Evolutionary conservation across 768 basidiomycete genomes (phyloP).

Genomic region (Atractiella rhizophila): DNA sequence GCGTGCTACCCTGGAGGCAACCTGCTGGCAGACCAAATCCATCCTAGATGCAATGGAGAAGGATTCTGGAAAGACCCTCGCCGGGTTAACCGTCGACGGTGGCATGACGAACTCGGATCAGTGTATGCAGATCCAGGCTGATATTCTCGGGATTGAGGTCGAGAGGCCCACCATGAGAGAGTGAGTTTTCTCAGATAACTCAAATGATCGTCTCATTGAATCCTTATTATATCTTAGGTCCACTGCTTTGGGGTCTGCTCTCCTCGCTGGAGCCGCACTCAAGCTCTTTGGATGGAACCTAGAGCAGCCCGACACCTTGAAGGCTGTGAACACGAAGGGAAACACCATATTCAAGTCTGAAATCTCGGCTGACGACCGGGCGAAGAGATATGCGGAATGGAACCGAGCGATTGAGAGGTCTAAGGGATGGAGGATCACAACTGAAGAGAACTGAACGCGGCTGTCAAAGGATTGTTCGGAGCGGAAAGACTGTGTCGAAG

Average conservation of each 20-base stretch:
- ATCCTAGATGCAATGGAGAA: slow-evolving; percentile 86
- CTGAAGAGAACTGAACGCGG: neutral
- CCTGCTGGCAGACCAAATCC: slow-evolving; percentile 81
- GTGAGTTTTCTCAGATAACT: slow-evolving; percentile 26
- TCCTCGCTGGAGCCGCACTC: slow-evolving; percentile 74
- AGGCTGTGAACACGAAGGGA: slow-evolving; percentile 64
- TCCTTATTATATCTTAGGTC: slow-evolving; percentile 29
- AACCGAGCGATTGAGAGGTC: slow-evolving; percentile 65
- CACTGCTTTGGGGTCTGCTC: slow-evolving; percentile 80
- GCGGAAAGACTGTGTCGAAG: too few species aligned
- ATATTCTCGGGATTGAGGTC: slow-evolving; percentile 75
- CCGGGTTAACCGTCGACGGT: slow-evolving; percentile 85
- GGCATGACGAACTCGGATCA: slow-evolving; percentile 88
- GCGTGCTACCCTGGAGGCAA: slow-evolving; percentile 83
- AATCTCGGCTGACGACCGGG: slow-evolving; percentile 30
- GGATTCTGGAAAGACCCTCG: slow-evolving; percentile 37
- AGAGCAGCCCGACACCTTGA: slow-evolving; percentile 49
- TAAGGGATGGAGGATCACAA: slow-evolving; percentile 48
- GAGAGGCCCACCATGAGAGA: slow-evolving; percentile 90
- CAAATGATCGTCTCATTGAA: neutral
- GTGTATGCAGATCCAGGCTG: slow-evolving; percentile 52
- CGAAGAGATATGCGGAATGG: slow-evolving; percentile 55
- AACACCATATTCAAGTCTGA: slow-evolving; percentile 41
- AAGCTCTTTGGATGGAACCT: slow-evolving; percentile 80
- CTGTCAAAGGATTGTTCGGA: too few species aligned